phyloP scores from a whole-genome alignment of 2,329 filamentous ascomycete species.

The Aspergillus phoenicis region DNA sequence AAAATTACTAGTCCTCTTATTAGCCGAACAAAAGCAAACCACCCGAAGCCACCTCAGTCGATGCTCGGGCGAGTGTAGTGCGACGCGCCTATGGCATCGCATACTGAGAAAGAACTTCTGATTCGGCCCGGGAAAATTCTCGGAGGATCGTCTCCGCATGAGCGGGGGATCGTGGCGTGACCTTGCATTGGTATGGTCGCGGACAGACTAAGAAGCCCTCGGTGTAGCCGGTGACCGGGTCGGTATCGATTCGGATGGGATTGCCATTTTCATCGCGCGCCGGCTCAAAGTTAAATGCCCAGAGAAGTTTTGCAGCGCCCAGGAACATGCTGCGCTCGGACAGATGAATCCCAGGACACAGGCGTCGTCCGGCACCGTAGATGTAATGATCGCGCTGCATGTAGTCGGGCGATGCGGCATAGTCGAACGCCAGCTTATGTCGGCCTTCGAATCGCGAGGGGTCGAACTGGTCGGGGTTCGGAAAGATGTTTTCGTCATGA shows the following conservation, averaged over 20 bases:
- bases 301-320: slow-evolving; percentile 33
- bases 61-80: too few species aligned
- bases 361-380: slow-evolving; percentile 31
- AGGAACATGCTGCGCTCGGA: slow-evolving; percentile 36
- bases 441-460: slow-evolving; percentile 34
- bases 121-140: not conserved
- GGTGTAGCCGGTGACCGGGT: not conserved
- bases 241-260: not conserved
- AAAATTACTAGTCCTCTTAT: too few species aligned
- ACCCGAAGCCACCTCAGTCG: too few species aligned
- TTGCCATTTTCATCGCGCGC: not conserved
- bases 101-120: not conserved
- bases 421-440: slow-evolving; percentile 37
- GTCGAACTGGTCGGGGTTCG: slow-evolving; percentile 26
- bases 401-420: slow-evolving; percentile 36
- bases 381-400: slow-evolving; percentile 34
- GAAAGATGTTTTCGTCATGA: not conserved
- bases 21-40: too few species aligned
- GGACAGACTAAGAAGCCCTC: not conserved
- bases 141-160: not conserved
- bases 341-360: slow-evolving; percentile 39
- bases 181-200: not conserved
- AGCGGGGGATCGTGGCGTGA: not conserved
- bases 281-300: slow-evolving; percentile 30
- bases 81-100: not conserved